A percentile compares a stretch with the other conserved stretches of the same genome.
phyloP scores from a whole-genome alignment of 1,139 yeast genomes.

The Diutina siamensis region DNA sequence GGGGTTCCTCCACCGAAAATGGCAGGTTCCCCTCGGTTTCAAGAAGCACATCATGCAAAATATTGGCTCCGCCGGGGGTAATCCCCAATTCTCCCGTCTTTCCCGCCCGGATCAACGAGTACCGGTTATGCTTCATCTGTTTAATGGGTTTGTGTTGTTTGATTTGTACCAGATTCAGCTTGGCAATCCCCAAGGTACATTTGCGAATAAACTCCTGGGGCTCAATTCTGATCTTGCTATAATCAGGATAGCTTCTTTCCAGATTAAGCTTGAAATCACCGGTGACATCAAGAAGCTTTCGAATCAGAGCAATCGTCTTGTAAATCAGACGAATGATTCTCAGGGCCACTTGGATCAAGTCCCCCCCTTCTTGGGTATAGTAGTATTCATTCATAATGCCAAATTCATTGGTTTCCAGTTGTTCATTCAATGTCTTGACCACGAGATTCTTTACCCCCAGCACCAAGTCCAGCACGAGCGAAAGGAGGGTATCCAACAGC shows the following conservation, averaged over 20 bases:
- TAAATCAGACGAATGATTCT: conserved; percentile 52
- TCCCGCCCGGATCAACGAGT: conserved; percentile 52
- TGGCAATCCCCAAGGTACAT: conserved; percentile 53
- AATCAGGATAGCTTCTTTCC: conserved; percentile 66
- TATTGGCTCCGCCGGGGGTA: conserved; percentile 48
- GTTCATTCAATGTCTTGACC: conserved; percentile 36
- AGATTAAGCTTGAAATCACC: conserved; percentile 65
- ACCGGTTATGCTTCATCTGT: conserved; percentile 24
- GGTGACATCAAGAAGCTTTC: conserved; percentile 34
- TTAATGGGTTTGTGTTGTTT: conserved; percentile 14
- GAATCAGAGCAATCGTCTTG: conserved; percentile 33
- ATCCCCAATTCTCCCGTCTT: conserved; percentile 39
- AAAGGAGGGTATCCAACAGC: conserved; percentile 44
- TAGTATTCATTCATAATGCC: conserved; percentile 20
- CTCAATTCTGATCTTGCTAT: conserved; percentile 43
- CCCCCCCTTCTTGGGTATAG: conserved; percentile 58
- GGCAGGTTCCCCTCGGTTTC: conserved; percentile 15
- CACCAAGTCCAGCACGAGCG: conserved; percentile 55
- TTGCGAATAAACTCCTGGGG: conserved; percentile 50
- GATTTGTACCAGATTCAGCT: conserved; percentile 25
- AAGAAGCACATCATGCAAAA: conserved; percentile 36
- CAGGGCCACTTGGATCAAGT: conserved; percentile 48
- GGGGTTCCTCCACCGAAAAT: conserved; percentile 9
- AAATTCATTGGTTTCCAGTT: conserved; percentile 9
- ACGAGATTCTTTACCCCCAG: conserved; percentile 53